Conservation (phyloP, 139 green algal species). For the Microglena sp. region DNA sequence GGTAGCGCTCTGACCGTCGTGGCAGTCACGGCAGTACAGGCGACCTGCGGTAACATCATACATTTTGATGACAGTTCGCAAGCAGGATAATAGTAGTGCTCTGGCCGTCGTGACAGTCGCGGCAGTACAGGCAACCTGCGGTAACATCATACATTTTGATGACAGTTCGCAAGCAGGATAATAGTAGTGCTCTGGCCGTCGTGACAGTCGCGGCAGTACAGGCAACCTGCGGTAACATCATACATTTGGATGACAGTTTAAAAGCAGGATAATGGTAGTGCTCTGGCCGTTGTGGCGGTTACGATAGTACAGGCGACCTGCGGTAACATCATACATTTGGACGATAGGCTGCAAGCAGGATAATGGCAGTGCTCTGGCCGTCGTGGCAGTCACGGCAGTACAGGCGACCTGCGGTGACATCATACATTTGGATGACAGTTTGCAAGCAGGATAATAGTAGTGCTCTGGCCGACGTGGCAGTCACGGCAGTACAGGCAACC, state of each 20-base stretch:
- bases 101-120: slow-evolving; percentile 24
- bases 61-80: no score
- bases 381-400: no score
- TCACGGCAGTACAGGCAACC: no score
- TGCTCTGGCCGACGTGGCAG: no score
- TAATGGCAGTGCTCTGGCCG: no score
- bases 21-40: slow-evolving; percentile 21
- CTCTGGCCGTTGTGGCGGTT: slow-evolving; percentile 25
- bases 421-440: no score
- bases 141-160: background rate
- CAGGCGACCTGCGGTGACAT: no score
- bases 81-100: slow-evolving; percentile 18
- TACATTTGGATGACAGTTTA: no score
- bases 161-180: no score
- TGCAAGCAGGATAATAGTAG: no score
- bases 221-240: slow-evolving; percentile 20
- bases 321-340: slow-evolving; percentile 9
- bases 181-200: slow-evolving; percentile 14
- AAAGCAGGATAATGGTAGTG: slow-evolving; percentile 19
- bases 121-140: slow-evolving; percentile 25
- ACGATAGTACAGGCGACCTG: slow-evolving; percentile 18
- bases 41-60: slow-evolving; percentile 20
- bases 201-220: slow-evolving; percentile 26
- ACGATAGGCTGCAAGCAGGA: no score
- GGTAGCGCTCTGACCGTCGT: slow-evolving; percentile 13